phyloP scores from a whole-genome alignment of 2,329 filamentous ascomycete genomes.

The Cytospora paraplurivora region DNA sequence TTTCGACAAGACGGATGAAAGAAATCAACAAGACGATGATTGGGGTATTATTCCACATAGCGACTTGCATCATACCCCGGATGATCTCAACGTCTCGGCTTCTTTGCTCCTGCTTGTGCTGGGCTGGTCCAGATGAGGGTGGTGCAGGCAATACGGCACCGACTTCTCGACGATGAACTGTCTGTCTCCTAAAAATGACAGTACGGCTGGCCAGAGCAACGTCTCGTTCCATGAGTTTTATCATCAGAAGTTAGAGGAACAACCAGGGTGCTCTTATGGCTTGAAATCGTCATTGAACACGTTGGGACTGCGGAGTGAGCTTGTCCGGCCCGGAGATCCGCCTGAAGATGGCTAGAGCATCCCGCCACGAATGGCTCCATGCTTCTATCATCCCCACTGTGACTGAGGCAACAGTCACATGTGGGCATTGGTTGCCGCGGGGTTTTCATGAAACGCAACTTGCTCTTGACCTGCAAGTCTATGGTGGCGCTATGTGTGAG shows the following conservation, averaged over 20 bases:
- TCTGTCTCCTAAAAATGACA: neutral
- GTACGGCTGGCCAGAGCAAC: neutral
- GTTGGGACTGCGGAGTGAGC: neutral
- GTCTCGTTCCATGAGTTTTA: neutral
- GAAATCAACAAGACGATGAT: conserved; percentile 4
- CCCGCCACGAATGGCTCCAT: neutral
- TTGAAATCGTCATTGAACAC: neutral
- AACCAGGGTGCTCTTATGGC: neutral
- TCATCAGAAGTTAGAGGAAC: too few species aligned
- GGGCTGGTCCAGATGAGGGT: neutral
- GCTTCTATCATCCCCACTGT: too few species aligned
- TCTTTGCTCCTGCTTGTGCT: neutral
- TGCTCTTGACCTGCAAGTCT: too few species aligned
- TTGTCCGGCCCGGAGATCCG: neutral
- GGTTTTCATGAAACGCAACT: too few species aligned
- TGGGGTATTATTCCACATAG: neutral
- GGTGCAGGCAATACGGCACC: neutral
- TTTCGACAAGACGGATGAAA: neutral
- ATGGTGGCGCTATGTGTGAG: too few species aligned
- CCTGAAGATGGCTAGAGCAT: conserved; percentile 3
- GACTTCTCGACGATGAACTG: neutral
- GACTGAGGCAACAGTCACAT: too few species aligned
- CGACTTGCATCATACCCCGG: neutral
- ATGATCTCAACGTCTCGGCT: neutral
- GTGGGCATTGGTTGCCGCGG: too few species aligned